These are phyloP conservation scores for Thymus mandschuricus DNA, from an alignment of 257 asterid species.

Conservation along the genomic window DNA sequence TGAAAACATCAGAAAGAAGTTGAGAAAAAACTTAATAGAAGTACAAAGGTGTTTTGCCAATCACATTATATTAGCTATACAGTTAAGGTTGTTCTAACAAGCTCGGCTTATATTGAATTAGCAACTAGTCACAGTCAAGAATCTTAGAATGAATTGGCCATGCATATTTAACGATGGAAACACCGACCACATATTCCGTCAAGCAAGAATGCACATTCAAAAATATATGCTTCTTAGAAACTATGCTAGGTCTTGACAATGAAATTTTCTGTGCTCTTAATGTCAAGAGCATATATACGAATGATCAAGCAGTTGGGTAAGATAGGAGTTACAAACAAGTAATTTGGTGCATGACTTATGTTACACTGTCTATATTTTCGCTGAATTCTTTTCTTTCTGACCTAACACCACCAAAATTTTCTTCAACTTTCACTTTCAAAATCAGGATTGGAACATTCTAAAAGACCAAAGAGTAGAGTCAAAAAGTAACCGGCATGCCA, in stretches of 20 bases:
- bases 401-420: slow-evolving; percentile 1
- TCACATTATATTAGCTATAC: not conserved
- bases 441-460: not conserved
- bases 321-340: not conserved
- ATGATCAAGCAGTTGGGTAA: not conserved
- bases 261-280: not conserved
- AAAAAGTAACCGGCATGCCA: slow-evolving; percentile 84
- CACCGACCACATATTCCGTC: not conserved
- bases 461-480: slow-evolving; percentile 2
- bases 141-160: not conserved
- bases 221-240: not conserved
- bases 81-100: slow-evolving; percentile 12
- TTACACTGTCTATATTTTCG: not conserved
- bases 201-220: not conserved
- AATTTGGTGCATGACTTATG: not conserved
- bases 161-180: not conserved
- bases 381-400: not conserved
- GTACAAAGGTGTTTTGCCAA: not conserved
- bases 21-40: not conserved
- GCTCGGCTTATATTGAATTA: not conserved
- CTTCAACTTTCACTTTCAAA: not conserved
- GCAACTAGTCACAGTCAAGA: not conserved
- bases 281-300: not conserved
- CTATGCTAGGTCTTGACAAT: not conserved
- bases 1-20: slow-evolving; percentile 5